Conservation (phyloP, 192 early-diverging fungal species). For the Helicostylum pulchrum region DNA sequence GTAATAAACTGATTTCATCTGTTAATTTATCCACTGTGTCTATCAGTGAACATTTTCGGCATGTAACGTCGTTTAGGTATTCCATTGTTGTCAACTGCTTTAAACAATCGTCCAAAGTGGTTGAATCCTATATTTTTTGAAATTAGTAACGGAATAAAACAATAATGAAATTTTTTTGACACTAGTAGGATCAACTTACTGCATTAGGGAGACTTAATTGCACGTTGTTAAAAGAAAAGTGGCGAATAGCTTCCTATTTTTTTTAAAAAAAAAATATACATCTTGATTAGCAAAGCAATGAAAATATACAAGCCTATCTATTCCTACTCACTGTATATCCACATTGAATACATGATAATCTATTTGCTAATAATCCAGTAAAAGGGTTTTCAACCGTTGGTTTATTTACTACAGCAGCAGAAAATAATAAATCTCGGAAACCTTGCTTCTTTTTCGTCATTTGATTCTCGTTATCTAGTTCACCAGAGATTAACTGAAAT, state of each 20-base stretch:
- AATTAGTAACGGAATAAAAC: neutral
- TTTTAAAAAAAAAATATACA: neutral
- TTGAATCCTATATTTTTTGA: constrained; percentile 41
- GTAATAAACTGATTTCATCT: constrained; percentile 1
- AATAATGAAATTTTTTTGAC: neutral
- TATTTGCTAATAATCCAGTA: constrained; percentile 70
- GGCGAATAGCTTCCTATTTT: constrained; percentile 62
- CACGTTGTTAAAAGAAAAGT: constrained; percentile 80
- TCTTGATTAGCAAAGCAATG: too few relatives aligned
- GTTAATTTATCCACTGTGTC: constrained; percentile 38
- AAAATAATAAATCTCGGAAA: constrained; percentile 5
- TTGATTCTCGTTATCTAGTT: constrained; percentile 62
- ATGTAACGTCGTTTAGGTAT: constrained; percentile 61
- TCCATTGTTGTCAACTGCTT: constrained; percentile 56
- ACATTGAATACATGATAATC: constrained; percentile 75
- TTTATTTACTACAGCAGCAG: neutral
- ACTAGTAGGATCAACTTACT: constrained; percentile 6
- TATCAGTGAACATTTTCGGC: constrained; percentile 60
- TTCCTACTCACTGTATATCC: constrained; percentile 57
- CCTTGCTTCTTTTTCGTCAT: constrained; percentile 10
- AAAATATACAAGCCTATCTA: neutral
- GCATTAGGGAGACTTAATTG: constrained; percentile 63
- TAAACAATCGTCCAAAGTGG: constrained; percentile 52
- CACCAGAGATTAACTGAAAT: constrained; percentile 74
- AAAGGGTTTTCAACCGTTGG: constrained; percentile 57